phyloP scores from a whole-genome alignment of 176 grass and related monocot species.

The Phragmites australis region DNA sequence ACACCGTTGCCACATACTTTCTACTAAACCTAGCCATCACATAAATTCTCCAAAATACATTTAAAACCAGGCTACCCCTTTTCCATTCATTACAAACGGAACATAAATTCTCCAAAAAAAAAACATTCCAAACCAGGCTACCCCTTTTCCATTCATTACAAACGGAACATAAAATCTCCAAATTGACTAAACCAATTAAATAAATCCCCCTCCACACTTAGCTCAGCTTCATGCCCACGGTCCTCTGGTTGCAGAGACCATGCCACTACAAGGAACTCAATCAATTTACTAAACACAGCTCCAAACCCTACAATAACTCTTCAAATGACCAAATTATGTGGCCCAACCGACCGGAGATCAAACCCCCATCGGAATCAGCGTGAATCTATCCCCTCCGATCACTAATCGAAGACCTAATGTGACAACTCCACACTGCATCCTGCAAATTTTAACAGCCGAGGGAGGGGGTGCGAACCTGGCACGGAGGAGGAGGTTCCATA shows the following conservation, averaged over 20 bases:
- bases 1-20: not conserved
- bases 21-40: not conserved
- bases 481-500: constrained; percentile 83
- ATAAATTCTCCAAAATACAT: not conserved
- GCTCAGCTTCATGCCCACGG: not conserved
- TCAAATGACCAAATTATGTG: not conserved
- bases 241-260: not conserved
- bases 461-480: constrained; percentile 46
- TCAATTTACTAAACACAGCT: not conserved
- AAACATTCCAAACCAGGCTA: too few species aligned
- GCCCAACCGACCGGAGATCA: not conserved
- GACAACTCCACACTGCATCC: not conserved
- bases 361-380: not conserved
- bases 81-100: not conserved
- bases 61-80: too few species aligned
- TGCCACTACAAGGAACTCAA: not conserved
- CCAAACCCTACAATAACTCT: not conserved
- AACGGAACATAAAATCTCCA: not conserved
- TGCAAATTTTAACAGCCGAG: not conserved
- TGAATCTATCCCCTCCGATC: not conserved
- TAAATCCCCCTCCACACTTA: not conserved
- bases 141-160: too few species aligned
- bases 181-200: constrained; percentile 6
- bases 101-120: not conserved
- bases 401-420: constrained; percentile 5